Base-by-base conservation (phyloP, 768 basidiomycete species). In the Rhizopogon sp. region DNA sequence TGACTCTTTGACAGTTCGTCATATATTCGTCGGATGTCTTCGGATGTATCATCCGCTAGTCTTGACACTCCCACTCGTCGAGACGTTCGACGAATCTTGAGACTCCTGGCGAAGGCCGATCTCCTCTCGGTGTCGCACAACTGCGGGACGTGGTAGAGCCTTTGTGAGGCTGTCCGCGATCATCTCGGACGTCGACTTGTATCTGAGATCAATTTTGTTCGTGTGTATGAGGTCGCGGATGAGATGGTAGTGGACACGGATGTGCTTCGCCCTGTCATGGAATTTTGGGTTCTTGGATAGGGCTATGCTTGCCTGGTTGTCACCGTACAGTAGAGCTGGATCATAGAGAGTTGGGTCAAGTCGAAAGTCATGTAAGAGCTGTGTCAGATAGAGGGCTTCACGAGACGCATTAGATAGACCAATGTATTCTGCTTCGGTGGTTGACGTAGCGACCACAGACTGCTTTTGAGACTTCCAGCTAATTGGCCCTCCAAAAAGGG, bases 391-490 rank as follows among this genome's bases (percentile, higher is more conserved):
- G 11, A 58, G 41, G 16, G 43, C 35, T 22, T 65, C 46, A 41
- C 54, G 40, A 25, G 52, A 44, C 14, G 62, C 61, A 43, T 66
- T 60, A 2, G 59, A 52, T 20, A 58, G 37, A 6, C 63, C 69
- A 13, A 75, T 65, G 54, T 72, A 74, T 59, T 76, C 69, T 5
- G 68, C 64, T 56, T 75, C 69, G 7, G 70, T 68, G 10, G 68
- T 72, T 6, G 69, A 74, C 1, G 65, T 51, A 4, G 72, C 62
- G 29, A 70, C 58, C 17, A 64, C 58, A 8, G 66, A 47, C 58
- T 76, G 72, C 11, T 60, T 31, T 46, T 69, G 66, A 13, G 70
- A 64, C 5, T 56, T 58, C 74, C 74, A 76, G 1, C 60, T 60
- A 25, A 76, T 59, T 2, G 62, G 57, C 0, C 64, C 66, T 1